A percentile compares a stretch with the other conserved stretches of the same genome.
phyloP scores from a whole-genome alignment of 192 early-diverging fungal species.

The Backusella macrospora region DNA sequence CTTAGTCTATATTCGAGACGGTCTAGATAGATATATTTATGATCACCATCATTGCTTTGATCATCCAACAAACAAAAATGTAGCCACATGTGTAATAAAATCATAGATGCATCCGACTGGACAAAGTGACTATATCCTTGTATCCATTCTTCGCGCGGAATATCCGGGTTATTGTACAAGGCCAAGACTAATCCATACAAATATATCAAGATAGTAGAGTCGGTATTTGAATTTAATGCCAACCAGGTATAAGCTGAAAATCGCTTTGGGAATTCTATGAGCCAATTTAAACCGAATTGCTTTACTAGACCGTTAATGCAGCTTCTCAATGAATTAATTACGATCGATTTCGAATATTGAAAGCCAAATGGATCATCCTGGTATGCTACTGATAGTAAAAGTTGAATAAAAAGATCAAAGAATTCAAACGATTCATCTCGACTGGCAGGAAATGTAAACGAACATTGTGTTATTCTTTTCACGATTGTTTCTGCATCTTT shows the following conservation, averaged over 20 bases:
- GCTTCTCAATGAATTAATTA: conserved; percentile 19
- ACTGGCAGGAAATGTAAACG: conserved; percentile 15
- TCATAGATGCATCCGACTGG: neutral
- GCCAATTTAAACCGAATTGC: conserved; percentile 24
- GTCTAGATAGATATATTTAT: neutral
- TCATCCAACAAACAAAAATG: conserved; percentile 17
- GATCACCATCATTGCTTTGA: neutral
- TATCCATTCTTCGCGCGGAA: conserved; percentile 1
- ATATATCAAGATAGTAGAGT: conserved; percentile 24
- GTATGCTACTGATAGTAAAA: conserved; percentile 27
- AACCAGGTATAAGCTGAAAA: conserved; percentile 27
- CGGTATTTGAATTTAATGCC: conserved; percentile 11
- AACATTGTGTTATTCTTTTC: conserved; percentile 18
- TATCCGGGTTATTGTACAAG: neutral
- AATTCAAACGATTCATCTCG: conserved; percentile 20
- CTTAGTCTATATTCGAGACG: conserved; percentile 2
- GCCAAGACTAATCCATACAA: conserved; percentile 34
- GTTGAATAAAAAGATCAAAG: conserved; percentile 33
- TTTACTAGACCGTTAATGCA: conserved; percentile 27
- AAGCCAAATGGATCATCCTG: neutral
- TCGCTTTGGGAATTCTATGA: conserved; percentile 24
- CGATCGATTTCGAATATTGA: conserved; percentile 16
- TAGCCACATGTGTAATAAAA: conserved; percentile 24
- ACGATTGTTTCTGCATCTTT: conserved; percentile 12
- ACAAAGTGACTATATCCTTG: conserved; percentile 25